These are phyloP conservation scores for Paramyrothecium roridum DNA, from an alignment of 2,329 filamentous ascomycete species.

Conservation along the genomic window DNA sequence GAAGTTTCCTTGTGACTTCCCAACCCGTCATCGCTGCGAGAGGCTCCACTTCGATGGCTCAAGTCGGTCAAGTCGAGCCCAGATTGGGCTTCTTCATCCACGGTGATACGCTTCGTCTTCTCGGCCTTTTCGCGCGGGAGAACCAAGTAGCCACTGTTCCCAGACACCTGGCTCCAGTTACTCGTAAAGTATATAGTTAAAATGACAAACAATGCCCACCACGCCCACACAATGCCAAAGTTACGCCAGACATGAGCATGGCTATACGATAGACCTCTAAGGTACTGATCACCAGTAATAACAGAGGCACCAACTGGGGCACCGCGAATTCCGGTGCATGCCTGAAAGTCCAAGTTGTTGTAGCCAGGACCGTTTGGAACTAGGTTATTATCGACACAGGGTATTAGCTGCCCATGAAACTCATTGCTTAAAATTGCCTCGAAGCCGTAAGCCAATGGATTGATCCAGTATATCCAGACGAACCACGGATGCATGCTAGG, in stretches of 20 bases:
- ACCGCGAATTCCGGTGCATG: constrained; percentile 59
- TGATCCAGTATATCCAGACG: constrained; percentile 61
- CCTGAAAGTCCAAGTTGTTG: constrained; percentile 34
- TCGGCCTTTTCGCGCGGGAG: constrained; percentile 59
- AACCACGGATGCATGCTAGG: constrained; percentile 63
- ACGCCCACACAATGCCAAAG: constrained; percentile 60
- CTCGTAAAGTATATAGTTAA: constrained; percentile 57
- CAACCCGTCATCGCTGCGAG: background rate
- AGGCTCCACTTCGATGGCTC: constrained; percentile 15
- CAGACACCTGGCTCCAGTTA: constrained; percentile 51
- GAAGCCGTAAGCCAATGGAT: constrained; percentile 68
- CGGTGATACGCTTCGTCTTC: constrained; percentile 22
- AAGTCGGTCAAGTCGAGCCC: no score
- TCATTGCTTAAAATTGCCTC: constrained; percentile 69
- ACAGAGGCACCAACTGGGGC: constrained; percentile 38
- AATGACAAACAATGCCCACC: constrained; percentile 56
- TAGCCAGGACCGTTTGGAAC: constrained; percentile 50
- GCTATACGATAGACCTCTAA: constrained; percentile 51
- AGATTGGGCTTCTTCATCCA: constrained; percentile 56
- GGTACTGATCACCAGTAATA: constrained; percentile 57
- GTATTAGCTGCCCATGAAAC: constrained; percentile 55
- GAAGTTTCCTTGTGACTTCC: constrained; percentile 18
- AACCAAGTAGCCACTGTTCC: constrained; percentile 51
- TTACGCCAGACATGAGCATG: constrained; percentile 55
- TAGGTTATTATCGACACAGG: constrained; percentile 46